Percentiles rank a stretch among this genome's conserved stretches.
These are phyloP conservation scores for Cymbidium sinense DNA, from an alignment of 106 monocot species.

Conservation along the genomic window DNA sequence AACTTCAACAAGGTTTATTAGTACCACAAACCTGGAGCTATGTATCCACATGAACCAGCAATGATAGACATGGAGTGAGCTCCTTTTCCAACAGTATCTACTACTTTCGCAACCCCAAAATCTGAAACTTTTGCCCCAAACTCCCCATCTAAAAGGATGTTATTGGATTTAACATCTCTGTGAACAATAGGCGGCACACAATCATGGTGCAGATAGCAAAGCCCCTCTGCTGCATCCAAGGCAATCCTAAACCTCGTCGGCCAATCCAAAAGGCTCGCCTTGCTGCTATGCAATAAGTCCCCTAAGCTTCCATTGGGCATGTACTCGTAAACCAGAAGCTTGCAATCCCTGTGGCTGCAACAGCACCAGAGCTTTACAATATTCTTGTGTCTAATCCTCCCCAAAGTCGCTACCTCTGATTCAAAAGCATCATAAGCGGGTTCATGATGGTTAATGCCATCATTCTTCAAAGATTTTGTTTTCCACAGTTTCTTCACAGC, in stretches of 20 bases:
- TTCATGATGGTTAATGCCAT: neutral
- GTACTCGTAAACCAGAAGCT: constrained; percentile 26
- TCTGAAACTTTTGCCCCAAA: constrained; percentile 28
- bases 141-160: constrained; percentile 19
- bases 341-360: constrained; percentile 11
- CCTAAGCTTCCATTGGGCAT: constrained; percentile 29
- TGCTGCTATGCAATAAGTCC: constrained; percentile 16
- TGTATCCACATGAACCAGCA: constrained; percentile 52
- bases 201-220: constrained; percentile 27
- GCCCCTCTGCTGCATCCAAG: constrained; percentile 21
- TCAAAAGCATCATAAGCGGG: constrained; percentile 5
- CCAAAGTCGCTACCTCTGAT: constrained; percentile 14
- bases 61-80: constrained; percentile 36
- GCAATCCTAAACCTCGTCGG: constrained; percentile 24
- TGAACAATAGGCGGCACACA: constrained; percentile 22
- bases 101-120: constrained; percentile 39
- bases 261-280: constrained; percentile 15
- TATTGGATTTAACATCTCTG: constrained; percentile 28
- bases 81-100: constrained; percentile 20
- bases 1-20: no score
- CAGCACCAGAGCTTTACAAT: constrained; percentile 22
- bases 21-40: constrained; percentile 41
- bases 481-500: constrained; percentile 40
- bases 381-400: constrained; percentile 23
- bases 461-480: neutral